Base-by-base conservation (phyloP, 2,329 filamentous ascomycete genomes). In the Mollisiaceae sp. region DNA sequence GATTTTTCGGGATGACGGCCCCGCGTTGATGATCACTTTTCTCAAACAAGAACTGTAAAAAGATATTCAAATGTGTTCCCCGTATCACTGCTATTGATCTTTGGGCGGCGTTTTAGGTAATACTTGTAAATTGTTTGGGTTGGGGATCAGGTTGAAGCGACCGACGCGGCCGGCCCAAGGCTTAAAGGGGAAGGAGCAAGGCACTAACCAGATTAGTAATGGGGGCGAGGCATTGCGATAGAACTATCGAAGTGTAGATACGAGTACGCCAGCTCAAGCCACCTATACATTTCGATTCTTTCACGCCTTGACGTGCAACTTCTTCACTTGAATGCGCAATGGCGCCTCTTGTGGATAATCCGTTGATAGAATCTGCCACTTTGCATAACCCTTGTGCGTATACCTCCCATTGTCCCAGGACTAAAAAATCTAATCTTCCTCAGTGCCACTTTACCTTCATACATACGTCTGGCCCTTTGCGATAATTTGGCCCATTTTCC, bases 401-500 rank as follows among this genome's bases (percentile, higher is more conserved):
- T 27, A 39, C 15, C 14, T 12, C 50, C 14, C 11, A 32, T 24
- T 27, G 24, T 4, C 24, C 12, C 6, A 54, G 22, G 12, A 32
- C 50, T 12, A 54, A 54, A 54, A 54, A 35, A 32, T 54, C 50
- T 54, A 54, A 54, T n/a, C 50, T 15, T 45, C 61, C 24, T 22
- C 41, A 76, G 75, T 97, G 70, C 89, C 93, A 39, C 80, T 91
- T 69, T 87, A 91, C 76, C 83, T 96, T 67, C 94, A 97, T 79
- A 82, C 92, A 72, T 99, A 99, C 78, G 81, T 97, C 73, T 97
- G 93, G 92, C 95, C 95, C 0, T 99, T 97, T 76, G 82, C 90
- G 66, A 89, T 97, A 72, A 83, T 94, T 75, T 99, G 96, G 94
- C 95, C 96, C 60, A 81, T 91, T 74, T 98, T 98, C 80, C 86